Percentiles rank a stretch among this genome's conserved stretches.
Evolutionary conservation across 257 asterid species (phyloP).

Genomic region (Jaltomata sinuosa): DNA sequence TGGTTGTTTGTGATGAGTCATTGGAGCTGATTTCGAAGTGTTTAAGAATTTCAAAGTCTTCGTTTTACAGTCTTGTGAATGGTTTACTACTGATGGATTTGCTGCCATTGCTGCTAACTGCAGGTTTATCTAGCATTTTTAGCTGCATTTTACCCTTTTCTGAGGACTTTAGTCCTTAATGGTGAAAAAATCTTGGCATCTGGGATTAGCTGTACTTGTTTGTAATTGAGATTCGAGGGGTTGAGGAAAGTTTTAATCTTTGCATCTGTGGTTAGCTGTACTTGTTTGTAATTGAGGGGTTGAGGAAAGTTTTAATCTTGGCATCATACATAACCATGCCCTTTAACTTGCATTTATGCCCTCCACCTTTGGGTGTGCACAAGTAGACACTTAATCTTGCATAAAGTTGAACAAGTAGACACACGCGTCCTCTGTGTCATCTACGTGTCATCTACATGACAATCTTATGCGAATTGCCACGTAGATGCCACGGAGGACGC

Average conservation of each 20-base stretch:
- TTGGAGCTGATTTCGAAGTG: conserved; percentile 49
- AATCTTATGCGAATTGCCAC: no score
- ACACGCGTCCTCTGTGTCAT: no score
- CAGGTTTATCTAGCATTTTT: conserved; percentile 27
- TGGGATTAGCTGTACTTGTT: not conserved
- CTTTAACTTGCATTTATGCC: no score
- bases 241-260: not conserved
- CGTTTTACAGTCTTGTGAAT: conserved; percentile 50
- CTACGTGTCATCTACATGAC: no score
- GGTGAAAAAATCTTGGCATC: not conserved
- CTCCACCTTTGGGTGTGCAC: no score
- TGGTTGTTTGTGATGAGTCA: conserved; percentile 72
- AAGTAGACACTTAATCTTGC: no score
- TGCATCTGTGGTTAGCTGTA: not conserved
- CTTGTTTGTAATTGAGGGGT: not conserved
- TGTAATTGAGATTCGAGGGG: not conserved
- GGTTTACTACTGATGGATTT: conserved; percentile 60
- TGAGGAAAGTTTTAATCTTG: not conserved
- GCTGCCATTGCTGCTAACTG: conserved; percentile 70
- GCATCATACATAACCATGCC: no score
- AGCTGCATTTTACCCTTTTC: not conserved
- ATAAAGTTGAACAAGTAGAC: no score
- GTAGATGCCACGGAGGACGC: no score
- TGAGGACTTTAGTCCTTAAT: no score
- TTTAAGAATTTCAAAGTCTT: conserved; percentile 49